Conservation (phyloP, 139 green algal genomes). For the Mychonastes homosphaera region DNA sequence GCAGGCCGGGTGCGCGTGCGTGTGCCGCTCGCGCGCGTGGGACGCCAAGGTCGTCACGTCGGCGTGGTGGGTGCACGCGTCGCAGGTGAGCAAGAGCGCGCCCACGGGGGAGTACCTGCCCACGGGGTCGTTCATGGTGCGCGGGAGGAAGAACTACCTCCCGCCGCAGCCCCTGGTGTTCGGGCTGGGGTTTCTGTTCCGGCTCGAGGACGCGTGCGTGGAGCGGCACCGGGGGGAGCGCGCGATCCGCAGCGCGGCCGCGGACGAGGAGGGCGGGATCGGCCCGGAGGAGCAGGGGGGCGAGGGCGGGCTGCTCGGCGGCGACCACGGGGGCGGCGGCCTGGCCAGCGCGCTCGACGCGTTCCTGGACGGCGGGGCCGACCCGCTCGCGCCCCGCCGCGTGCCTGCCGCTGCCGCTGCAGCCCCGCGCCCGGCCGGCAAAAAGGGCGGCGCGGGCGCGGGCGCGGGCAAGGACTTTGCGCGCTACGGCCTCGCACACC, state of each 20-base stretch:
- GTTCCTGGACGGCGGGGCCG: conserved; percentile 50
- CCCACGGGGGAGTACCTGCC: conserved; percentile 86
- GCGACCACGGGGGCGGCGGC: neutral
- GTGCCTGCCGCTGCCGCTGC: conserved; percentile 3
- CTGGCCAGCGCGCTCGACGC: conserved; percentile 34
- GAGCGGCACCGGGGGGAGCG: conserved; percentile 74
- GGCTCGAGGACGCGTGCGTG: conserved; percentile 71
- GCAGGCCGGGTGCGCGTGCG: conserved; percentile 70
- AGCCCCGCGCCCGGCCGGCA: neutral
- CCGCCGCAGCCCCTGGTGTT: conserved; percentile 83
- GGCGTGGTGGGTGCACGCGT: conserved; percentile 84
- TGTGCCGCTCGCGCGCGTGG: conserved; percentile 85
- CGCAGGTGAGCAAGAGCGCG: conserved; percentile 85
- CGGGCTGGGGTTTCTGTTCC: conserved; percentile 84
- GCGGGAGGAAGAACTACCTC: conserved; percentile 93
- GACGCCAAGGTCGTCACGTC: conserved; percentile 82
- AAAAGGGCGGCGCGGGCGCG: conserved; percentile 2
- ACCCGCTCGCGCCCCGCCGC: conserved; percentile 28
- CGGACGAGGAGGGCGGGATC: conserved; percentile 7
- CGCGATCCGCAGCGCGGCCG: conserved; percentile 17
- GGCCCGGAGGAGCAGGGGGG: neutral
- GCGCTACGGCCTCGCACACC: neutral
- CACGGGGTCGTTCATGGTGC: conserved; percentile 87
- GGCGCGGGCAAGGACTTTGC: neutral
- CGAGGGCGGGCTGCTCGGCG: neutral